Evolutionary conservation across 2,329 filamentous ascomycete species (phyloP).

Genomic region (Dryadomyces quercus-mongolicae): DNA sequence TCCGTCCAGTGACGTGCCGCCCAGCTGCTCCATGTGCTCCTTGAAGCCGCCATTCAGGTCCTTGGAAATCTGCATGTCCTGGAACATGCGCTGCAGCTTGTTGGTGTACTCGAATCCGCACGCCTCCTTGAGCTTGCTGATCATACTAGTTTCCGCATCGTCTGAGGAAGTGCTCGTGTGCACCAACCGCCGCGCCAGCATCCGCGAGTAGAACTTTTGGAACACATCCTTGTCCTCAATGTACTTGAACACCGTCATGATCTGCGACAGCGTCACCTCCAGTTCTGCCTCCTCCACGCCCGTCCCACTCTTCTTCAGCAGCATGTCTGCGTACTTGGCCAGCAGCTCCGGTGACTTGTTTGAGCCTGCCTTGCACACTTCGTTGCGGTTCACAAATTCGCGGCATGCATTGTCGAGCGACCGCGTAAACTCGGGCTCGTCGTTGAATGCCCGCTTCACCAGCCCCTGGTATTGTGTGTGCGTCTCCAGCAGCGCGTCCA

Average conservation of each 20-base stretch:
- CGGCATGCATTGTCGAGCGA: slow-evolving; percentile 94
- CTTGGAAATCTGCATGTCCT: slow-evolving; percentile 98
- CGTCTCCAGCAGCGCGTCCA: slow-evolving; percentile 86
- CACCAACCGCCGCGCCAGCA: slow-evolving; percentile 87
- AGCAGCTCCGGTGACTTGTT: slow-evolving; percentile 91
- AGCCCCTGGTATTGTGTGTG: slow-evolving; percentile 87
- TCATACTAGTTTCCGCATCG: slow-evolving; percentile 98
- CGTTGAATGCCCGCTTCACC: slow-evolving; percentile 84
- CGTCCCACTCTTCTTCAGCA: slow-evolving; percentile 86
- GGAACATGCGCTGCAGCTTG: slow-evolving; percentile 99
- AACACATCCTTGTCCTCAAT: slow-evolving; percentile 99
- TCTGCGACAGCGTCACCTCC: slow-evolving; percentile 76
- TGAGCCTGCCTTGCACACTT: slow-evolving; percentile 85
- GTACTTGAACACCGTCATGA: slow-evolving; percentile 99
- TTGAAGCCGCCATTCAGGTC: slow-evolving; percentile 87
- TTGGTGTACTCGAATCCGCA: slow-evolving; percentile 99
- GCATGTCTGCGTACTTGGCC: slow-evolving; percentile 86
- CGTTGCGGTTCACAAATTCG: slow-evolving; percentile 96
- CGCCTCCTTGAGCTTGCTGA: slow-evolving; percentile 95
- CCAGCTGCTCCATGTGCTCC: slow-evolving; percentile 54
- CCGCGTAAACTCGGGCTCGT: slow-evolving; percentile 92
- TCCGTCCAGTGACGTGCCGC: slow-evolving; percentile 69
- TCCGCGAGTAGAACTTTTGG: slow-evolving; percentile 97
- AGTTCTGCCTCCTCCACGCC: slow-evolving; percentile 89
- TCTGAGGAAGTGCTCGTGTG: slow-evolving; percentile 93